Base-by-base conservation (phyloP, 1,139 yeast genomes). In the Saccharomycopsis hybrid region DNA sequence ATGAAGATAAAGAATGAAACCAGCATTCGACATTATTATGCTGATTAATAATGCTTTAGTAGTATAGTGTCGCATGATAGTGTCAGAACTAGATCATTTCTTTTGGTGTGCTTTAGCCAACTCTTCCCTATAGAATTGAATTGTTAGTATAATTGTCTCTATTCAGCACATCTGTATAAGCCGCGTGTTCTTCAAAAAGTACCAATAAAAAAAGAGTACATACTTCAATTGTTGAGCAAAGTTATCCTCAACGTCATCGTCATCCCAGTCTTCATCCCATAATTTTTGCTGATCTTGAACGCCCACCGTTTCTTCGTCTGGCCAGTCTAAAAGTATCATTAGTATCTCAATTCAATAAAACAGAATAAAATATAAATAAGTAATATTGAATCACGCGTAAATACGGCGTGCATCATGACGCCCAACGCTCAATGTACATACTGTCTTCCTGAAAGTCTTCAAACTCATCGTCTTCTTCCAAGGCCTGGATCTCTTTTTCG, bases 181-280 rank as follows among this genome's bases (percentile, higher is more conserved):
- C 13, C 25, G 18, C 31, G 32, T 13, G 8, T 3, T 30, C 8
- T 18, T 18, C 18, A 18, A 18, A 18, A 18, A 18, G 18, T 18
- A 18, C 18, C 18, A 18, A 18, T 18, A 18, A 18, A 18, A 18
- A 18, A 18, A 18, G 18, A 18, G 37, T 44, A 50, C 82, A 52
- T 67, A 70, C 74, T 82, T 77, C 63, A 89, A 73, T 59, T 76
- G 79, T 54, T 74, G 75, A 32, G 92, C 79, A 65, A 89, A 89
- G 56, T 85, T 87, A 63, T 87, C 96, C 56, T 85, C 90, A 51
- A 83, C 83, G 61, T 88, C 95, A 55, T 83, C 94, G 62, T 87
- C 96, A 59, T 89, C 96, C 97, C 97, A 89, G 63, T 86, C 90
- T 65, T 89, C 96, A 63, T 89, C 96, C 96, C 97, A 89, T 53